Conservation (phyloP, 768 basidiomycete genomes). For the Gloeostereum incarnatum region DNA sequence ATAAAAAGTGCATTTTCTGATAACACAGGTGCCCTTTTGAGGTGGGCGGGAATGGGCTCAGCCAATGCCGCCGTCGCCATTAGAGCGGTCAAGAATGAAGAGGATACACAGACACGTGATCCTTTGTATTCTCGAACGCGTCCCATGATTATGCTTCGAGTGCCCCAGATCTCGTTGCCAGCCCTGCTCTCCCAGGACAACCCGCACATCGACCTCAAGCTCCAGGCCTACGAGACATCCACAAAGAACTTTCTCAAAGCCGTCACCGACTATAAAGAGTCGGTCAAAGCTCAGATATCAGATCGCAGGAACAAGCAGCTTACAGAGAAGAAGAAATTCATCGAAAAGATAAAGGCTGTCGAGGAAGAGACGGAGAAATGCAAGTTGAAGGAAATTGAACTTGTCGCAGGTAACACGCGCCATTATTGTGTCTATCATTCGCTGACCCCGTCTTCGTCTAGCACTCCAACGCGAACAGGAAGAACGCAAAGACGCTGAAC, state of each 20-base stretch:
- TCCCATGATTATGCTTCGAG: too few relatives aligned
- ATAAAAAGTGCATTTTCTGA: too few relatives aligned
- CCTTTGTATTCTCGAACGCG: too few relatives aligned
- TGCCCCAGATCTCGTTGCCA: too few relatives aligned
- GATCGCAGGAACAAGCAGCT: conserved; percentile 55
- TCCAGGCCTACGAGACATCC: conserved; percentile 53
- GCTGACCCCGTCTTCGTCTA: not conserved
- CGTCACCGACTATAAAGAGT: conserved; percentile 62
- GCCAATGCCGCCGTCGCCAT: too few relatives aligned
- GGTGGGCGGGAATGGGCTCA: too few relatives aligned
- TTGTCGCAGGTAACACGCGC: conserved; percentile 63
- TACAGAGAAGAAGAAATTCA: conserved; percentile 49
- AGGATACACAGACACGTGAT: too few relatives aligned
- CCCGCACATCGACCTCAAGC: conserved; percentile 56
- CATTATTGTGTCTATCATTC: not conserved
- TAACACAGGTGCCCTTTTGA: too few relatives aligned
- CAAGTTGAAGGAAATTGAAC: conserved; percentile 70
- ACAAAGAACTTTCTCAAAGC: conserved; percentile 68
- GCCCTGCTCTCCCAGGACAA: conserved; percentile 42
- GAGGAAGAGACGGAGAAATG: conserved; percentile 69
- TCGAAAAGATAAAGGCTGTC: conserved; percentile 51
- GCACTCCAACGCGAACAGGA: conserved; percentile 64
- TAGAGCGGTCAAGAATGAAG: too few relatives aligned
- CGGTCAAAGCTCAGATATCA: conserved; percentile 60
- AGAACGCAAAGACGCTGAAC: conserved; percentile 63